These are phyloP conservation scores for Penicillium longicatenatum DNA, from an alignment of 495 filamentous ascomycete genomes.

Conservation along the genomic window DNA sequence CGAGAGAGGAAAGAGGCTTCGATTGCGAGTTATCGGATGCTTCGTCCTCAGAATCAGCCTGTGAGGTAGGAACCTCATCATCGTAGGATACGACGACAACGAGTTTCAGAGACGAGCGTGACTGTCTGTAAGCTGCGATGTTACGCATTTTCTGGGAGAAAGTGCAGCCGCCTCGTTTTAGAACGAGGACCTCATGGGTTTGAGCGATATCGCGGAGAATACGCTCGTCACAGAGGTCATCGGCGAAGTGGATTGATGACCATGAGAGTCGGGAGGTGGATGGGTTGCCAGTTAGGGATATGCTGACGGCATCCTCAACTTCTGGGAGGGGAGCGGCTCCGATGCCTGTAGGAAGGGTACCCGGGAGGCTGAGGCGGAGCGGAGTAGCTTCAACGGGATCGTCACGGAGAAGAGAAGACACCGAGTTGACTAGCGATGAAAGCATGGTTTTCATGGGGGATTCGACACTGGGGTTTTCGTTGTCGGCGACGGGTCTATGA, in stretches of 20 bases:
- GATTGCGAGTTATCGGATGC: background rate
- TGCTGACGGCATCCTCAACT: conserved; percentile 55
- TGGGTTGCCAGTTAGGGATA: conserved; percentile 42
- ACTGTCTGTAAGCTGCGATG: conserved; percentile 74
- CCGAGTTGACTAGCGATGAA: conserved; percentile 58
- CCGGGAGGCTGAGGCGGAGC: conserved; percentile 58
- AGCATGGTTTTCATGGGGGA: conserved; percentile 52
- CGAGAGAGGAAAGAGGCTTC: conserved; percentile 22
- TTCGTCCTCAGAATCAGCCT: background rate
- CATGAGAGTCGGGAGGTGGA: conserved; percentile 57
- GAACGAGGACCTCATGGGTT: conserved; percentile 76
- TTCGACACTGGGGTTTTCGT: conserved; percentile 33
- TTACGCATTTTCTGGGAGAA: conserved; percentile 82
- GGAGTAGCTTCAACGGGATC: conserved; percentile 30
- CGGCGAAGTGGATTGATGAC: conserved; percentile 70
- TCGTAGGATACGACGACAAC: conserved; percentile 80
- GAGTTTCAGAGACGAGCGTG: conserved; percentile 64
- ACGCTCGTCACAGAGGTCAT: conserved; percentile 63
- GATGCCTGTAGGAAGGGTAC: conserved; percentile 69
- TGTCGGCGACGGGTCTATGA: conserved; percentile 22
- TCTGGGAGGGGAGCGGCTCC: conserved; percentile 78
- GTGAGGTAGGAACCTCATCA: conserved; percentile 19
- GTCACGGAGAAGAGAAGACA: conserved; percentile 57
- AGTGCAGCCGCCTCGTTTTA: conserved; percentile 81
- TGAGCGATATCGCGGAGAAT: conserved; percentile 62